These are phyloP conservation scores for Backusella parvicylindrica DNA, from an alignment of 192 early-diverging fungal species.

Conservation along the genomic window DNA sequence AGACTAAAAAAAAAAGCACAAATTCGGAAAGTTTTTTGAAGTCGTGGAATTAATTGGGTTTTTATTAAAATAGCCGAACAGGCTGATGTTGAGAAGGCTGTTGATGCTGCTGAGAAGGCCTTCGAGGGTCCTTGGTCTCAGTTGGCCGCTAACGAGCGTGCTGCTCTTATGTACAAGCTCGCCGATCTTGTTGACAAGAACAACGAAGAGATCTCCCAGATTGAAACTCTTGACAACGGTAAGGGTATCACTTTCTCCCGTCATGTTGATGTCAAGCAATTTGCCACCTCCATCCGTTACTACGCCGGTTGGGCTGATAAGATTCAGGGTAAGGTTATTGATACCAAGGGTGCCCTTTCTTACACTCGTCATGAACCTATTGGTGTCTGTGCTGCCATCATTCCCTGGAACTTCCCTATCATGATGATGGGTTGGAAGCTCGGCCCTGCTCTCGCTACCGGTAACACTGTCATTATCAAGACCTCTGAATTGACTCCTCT, in stretches of 20 bases:
- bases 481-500: constrained; percentile 69
- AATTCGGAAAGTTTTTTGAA: background rate
- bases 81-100: constrained; percentile 65
- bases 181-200: constrained; percentile 51
- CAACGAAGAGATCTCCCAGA: constrained; percentile 43
- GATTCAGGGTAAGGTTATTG: constrained; percentile 50
- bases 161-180: constrained; percentile 54
- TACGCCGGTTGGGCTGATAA: constrained; percentile 71
- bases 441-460: constrained; percentile 72
- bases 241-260: constrained; percentile 63
- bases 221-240: constrained; percentile 78
- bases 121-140: constrained; percentile 52
- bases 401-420: constrained; percentile 77
- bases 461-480: constrained; percentile 77
- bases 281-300: constrained; percentile 66
- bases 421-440: constrained; percentile 79
- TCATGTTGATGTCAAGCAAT: constrained; percentile 56
- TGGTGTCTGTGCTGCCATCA: constrained; percentile 75
- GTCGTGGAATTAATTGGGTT: background rate
- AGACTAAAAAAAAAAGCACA: background rate
- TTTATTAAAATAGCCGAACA: constrained; percentile 45
- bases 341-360: constrained; percentile 44
- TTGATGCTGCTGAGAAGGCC: constrained; percentile 58
- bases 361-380: constrained; percentile 60
- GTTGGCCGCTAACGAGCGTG: constrained; percentile 42